Conservation (phyloP, 2,329 filamentous ascomycete genomes). For the Hymenoscyphus scutula region DNA sequence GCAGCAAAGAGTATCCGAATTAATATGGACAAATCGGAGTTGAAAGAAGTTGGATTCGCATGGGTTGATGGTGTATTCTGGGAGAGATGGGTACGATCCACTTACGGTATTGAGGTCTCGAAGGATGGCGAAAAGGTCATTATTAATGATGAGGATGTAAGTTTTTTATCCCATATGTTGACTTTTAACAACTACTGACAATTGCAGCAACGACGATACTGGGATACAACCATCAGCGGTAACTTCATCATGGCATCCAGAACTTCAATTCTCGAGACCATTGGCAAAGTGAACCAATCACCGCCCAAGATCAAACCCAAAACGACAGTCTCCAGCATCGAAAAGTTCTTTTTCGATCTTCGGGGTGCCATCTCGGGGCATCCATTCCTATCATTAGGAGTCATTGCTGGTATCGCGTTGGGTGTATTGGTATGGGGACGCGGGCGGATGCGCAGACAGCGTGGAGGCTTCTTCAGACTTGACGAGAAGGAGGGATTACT, state of each 20-base stretch:
- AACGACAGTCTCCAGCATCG: constrained; percentile 69
- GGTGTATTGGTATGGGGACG: constrained; percentile 53
- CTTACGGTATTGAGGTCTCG: constrained; percentile 83
- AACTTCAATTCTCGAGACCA: constrained; percentile 39
- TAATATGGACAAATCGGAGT: constrained; percentile 82
- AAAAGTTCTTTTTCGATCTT: constrained; percentile 69
- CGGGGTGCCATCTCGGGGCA: constrained; percentile 57
- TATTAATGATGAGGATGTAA: constrained; percentile 95
- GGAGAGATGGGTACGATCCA: constrained; percentile 95
- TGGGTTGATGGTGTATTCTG: constrained; percentile 98
- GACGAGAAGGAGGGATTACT: constrained; percentile 67
- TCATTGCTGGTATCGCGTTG: constrained; percentile 56
- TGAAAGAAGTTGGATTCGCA: constrained; percentile 88
- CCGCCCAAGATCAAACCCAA: constrained; percentile 69
- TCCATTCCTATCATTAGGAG: constrained; percentile 55
- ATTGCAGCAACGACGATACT: constrained; percentile 81
- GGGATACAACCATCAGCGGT: constrained; percentile 87
- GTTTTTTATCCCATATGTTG: constrained; percentile 37
- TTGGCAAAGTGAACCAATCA: constrained; percentile 48
- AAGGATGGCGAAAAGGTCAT: constrained; percentile 87
- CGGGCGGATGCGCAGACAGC: constrained; percentile 51
- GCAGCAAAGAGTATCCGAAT: constrained; percentile 89
- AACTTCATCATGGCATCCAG: constrained; percentile 87
- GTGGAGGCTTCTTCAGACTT: constrained; percentile 60
- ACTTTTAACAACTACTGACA: constrained; percentile 36